Evolutionary conservation across 2,329 filamentous ascomycete genomes (phyloP).

Genomic region (Pseudopyricularia cyperi): DNA sequence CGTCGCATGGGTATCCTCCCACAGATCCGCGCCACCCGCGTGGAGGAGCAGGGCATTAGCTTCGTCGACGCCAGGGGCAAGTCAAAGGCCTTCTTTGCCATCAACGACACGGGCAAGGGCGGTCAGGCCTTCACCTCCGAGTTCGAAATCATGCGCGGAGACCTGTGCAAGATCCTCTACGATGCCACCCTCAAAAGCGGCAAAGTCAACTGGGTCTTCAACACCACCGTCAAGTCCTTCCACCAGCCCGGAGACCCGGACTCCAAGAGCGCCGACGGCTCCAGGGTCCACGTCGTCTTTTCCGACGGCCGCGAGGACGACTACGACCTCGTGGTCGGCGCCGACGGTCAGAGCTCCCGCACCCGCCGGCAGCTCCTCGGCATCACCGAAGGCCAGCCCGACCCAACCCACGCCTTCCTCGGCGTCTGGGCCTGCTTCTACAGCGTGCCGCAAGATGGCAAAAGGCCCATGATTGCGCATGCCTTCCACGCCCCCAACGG

Average conservation of each 20-base stretch:
- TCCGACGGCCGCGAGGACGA: slow-evolving; percentile 24
- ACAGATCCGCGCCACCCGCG: slow-evolving; percentile 19
- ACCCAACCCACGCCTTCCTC: slow-evolving; percentile 7
- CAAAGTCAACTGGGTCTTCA: slow-evolving; percentile 14
- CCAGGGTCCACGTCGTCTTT: slow-evolving; percentile 19
- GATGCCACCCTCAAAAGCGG: slow-evolving; percentile 18
- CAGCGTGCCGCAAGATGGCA: slow-evolving; percentile 10
- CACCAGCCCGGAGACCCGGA: slow-evolving; percentile 11
- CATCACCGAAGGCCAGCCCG: slow-evolving; percentile 1
- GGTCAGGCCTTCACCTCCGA: slow-evolving; percentile 36
- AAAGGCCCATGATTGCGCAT: slow-evolving; percentile 2
- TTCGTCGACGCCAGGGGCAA: slow-evolving; percentile 28
- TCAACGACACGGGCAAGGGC: slow-evolving; percentile 25
- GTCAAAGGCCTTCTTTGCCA: slow-evolving; percentile 23
- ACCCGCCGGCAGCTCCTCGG: slow-evolving; percentile 24
- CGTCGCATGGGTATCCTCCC: slow-evolving; percentile 25
- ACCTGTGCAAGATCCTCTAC: slow-evolving; percentile 37
- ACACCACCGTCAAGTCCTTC: slow-evolving; percentile 12
- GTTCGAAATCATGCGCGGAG: slow-evolving; percentile 46
- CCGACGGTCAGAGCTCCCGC: slow-evolving; percentile 37
- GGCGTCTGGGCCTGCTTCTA: slow-evolving; percentile 18
- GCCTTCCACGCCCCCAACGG: slow-evolving; percentile 13
- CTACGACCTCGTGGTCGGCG: slow-evolving; percentile 39
- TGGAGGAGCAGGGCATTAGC: slow-evolving; percentile 33
- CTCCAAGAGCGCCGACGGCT: slow-evolving; percentile 3